These are phyloP conservation scores for Chondrostereum purpureum DNA, from an alignment of 1,284 basidiomycete species.

Conservation along the genomic window DNA sequence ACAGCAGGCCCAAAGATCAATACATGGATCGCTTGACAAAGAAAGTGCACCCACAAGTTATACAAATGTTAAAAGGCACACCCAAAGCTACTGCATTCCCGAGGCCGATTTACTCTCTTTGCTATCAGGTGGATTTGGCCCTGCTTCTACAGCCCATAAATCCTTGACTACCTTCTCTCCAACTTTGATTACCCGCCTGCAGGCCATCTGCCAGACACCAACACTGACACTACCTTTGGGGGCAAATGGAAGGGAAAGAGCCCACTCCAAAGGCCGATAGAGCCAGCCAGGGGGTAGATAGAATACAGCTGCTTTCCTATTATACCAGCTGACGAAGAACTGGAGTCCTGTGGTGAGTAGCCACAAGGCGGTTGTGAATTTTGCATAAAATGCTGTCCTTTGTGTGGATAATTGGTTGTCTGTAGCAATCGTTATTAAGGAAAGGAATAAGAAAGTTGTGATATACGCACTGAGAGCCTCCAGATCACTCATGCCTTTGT, in stretches of 20 bases:
- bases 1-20: too few relatives aligned
- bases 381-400: slow-evolving; percentile 64
- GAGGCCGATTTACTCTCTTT: too few relatives aligned
- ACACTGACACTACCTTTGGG: slow-evolving; percentile 83
- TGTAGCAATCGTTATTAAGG: slow-evolving; percentile 24
- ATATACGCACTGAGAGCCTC: slow-evolving; percentile 80
- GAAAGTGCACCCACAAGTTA: too few relatives aligned
- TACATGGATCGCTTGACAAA: too few relatives aligned
- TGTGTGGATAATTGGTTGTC: slow-evolving; percentile 63
- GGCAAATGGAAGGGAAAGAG: slow-evolving; percentile 77
- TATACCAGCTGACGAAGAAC: slow-evolving; percentile 84
- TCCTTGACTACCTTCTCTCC: slow-evolving; percentile 67
- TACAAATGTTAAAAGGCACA: too few relatives aligned
- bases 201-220: slow-evolving; percentile 87
- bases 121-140: too few relatives aligned
- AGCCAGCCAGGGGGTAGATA: slow-evolving; percentile 82
- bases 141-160: slow-evolving; percentile 16
- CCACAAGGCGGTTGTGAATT: slow-evolving; percentile 76
- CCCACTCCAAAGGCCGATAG: slow-evolving; percentile 77
- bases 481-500: slow-evolving; percentile 91
- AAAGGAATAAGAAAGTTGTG: slow-evolving; percentile 1
- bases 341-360: slow-evolving; percentile 78
- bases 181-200: slow-evolving; percentile 69
- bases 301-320: slow-evolving; percentile 82
- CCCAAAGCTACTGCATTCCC: too few relatives aligned